Conservation (phyloP, 768 basidiomycete genomes). For the Pholiota molesta region DNA sequence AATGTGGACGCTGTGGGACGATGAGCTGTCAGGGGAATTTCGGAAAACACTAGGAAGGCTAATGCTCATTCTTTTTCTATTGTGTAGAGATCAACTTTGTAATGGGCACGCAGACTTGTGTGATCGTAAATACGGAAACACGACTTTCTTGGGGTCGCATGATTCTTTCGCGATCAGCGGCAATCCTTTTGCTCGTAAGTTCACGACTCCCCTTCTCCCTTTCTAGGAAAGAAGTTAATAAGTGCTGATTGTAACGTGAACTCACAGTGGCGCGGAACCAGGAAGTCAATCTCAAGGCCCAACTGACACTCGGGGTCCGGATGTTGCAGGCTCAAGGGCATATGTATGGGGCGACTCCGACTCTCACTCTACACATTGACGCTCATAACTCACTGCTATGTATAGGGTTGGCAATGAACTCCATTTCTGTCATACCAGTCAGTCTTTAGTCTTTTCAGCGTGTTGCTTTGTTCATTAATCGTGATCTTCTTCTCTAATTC, state of each 20-base stretch:
- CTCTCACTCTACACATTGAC: not conserved
- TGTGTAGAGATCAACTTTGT: conserved; percentile 47
- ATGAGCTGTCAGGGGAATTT: not conserved
- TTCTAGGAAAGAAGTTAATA: not conserved
- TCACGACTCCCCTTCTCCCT: not conserved
- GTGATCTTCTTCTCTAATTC: not conserved
- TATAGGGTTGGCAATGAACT: conserved; percentile 40
- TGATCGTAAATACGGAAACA: conserved; percentile 53
- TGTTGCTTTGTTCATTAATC: not conserved
- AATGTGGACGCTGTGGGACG: too few relatives aligned
- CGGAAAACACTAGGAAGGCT: not conserved
- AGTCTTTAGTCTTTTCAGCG: conserved; percentile 21
- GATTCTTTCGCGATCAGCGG: conserved; percentile 56
- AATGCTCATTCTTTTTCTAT: conserved; percentile 2
- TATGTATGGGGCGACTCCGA: conserved; percentile 26
- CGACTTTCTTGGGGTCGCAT: conserved; percentile 52
- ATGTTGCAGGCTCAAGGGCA: conserved; percentile 60
- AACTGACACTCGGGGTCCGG: conserved; percentile 50
- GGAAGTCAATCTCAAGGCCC: conserved; percentile 47
- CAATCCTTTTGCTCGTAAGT: conserved; percentile 50
- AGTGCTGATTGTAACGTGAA: not conserved
- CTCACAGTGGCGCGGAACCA: conserved; percentile 47
- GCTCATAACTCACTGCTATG: not conserved
- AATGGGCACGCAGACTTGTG: conserved; percentile 70
- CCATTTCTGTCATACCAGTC: conserved; percentile 70